Evolutionary conservation across 1,139 yeast genomes (phyloP).

Genomic region (Yarrowia galli): DNA sequence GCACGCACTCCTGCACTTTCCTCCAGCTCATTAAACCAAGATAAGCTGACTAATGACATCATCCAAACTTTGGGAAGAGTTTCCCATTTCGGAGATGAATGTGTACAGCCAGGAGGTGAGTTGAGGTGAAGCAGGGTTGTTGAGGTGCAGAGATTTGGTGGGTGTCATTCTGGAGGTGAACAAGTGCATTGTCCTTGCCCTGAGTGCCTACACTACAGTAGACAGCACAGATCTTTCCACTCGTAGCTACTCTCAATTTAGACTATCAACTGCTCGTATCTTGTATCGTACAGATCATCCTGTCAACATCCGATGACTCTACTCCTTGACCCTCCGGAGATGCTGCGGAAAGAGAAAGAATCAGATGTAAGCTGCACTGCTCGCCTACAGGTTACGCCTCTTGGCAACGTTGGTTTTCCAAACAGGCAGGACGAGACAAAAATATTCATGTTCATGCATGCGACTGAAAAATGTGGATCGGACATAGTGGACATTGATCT

Average conservation of each 20-base stretch:
- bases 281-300: too few relatives aligned
- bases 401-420: constrained; percentile 26
- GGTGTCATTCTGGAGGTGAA: too few relatives aligned
- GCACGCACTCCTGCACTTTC: background rate
- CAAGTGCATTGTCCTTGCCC: too few relatives aligned
- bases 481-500: too few relatives aligned
- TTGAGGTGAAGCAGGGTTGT: background rate
- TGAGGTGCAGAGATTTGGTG: constrained; percentile 3
- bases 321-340: constrained; percentile 17
- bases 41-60: constrained; percentile 12
- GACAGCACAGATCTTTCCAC: too few relatives aligned
- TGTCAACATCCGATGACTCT: too few relatives aligned
- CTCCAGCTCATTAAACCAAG: background rate
- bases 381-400: constrained; percentile 6
- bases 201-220: too few relatives aligned
- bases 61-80: background rate
- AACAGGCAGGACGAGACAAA: constrained; percentile 10
- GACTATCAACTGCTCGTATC: too few relatives aligned
- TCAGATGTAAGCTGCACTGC: constrained; percentile 20
- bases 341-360: constrained; percentile 15
- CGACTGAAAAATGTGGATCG: constrained; percentile 2
- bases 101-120: background rate
- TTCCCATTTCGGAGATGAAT: constrained; percentile 23
- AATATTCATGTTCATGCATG: constrained; percentile 13
- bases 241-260: too few relatives aligned